A percentile compares a stretch with the other conserved stretches of the same genome.
Conservation (phyloP, 2,329 filamentous ascomycete genomes). For the Arthroderma sp. region DNA sequence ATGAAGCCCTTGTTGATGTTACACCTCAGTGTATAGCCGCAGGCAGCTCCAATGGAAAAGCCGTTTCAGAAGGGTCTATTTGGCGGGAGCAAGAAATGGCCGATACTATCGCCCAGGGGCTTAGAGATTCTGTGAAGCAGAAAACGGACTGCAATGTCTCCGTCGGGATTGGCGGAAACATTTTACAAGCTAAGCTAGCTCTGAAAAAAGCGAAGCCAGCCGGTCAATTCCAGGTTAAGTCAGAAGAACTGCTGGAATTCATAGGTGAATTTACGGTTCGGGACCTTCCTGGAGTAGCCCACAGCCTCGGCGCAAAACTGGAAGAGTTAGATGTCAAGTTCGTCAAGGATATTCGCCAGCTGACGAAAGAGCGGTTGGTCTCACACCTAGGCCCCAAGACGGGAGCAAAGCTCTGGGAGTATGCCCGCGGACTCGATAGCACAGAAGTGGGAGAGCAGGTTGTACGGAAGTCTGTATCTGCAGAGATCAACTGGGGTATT, state of each 20-base stretch:
- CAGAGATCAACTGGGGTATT: slow-evolving; percentile 97
- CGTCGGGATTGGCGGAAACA: slow-evolving; percentile 81
- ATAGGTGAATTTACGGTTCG: slow-evolving; percentile 67
- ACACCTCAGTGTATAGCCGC: slow-evolving; percentile 55
- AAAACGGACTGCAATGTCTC: slow-evolving; percentile 79
- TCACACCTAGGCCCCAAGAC: slow-evolving; percentile 78
- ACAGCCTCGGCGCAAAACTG: slow-evolving; percentile 74
- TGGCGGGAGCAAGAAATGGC: slow-evolving; percentile 68
- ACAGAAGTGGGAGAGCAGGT: slow-evolving; percentile 76
- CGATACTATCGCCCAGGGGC: slow-evolving; percentile 51
- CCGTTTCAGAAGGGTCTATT: slow-evolving; percentile 53
- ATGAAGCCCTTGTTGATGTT: slow-evolving; percentile 82
- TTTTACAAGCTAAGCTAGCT: slow-evolving; percentile 81
- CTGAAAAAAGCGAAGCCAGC: slow-evolving; percentile 86
- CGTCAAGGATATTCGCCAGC: slow-evolving; percentile 68
- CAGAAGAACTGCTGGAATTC: slow-evolving; percentile 63
- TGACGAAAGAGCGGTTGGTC: slow-evolving; percentile 62
- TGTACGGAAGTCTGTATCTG: slow-evolving; percentile 84
- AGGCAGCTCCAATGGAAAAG: slow-evolving; percentile 52
- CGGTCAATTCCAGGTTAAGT: slow-evolving; percentile 77
- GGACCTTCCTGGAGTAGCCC: slow-evolving; percentile 80
- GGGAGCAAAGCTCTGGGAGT: slow-evolving; percentile 79
- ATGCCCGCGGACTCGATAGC: slow-evolving; percentile 74
- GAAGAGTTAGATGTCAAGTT: slow-evolving; percentile 72
- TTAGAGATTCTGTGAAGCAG: slow-evolving; percentile 58